These are phyloP conservation scores for Neurospora sp. DNA, from an alignment of 495 filamentous ascomycete genomes.

Conservation along the genomic window DNA sequence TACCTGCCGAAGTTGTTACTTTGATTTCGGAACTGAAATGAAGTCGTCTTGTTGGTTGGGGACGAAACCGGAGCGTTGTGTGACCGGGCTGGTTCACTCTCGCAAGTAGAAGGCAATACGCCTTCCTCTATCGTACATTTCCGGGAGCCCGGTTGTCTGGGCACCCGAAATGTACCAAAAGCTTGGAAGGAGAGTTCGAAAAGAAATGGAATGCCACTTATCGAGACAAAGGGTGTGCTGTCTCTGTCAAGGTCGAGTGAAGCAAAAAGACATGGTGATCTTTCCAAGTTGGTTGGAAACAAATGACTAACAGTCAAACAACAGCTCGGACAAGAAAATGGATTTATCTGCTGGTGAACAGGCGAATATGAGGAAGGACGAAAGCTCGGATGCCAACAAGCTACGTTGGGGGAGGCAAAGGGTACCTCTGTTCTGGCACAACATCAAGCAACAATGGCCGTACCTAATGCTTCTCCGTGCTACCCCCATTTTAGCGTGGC, in stretches of 20 bases:
- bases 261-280: background rate
- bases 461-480: background rate
- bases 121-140: background rate
- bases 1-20: background rate
- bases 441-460: background rate
- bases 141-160: background rate
- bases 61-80: background rate
- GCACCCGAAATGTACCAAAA: background rate
- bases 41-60: background rate
- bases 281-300: background rate
- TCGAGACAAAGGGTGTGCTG: background rate
- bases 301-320: background rate
- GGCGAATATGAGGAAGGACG: background rate
- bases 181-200: background rate
- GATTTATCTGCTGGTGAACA: background rate
- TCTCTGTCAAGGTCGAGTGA: background rate
- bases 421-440: background rate
- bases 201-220: background rate
- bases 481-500: background rate
- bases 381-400: background rate
- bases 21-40: background rate
- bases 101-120: background rate
- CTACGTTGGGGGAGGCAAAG: background rate
- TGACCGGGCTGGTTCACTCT: background rate
- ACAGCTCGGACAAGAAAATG: background rate